Conservation (phyloP, 2,329 filamentous ascomycete genomes). For the Colletotrichum limetticola region DNA sequence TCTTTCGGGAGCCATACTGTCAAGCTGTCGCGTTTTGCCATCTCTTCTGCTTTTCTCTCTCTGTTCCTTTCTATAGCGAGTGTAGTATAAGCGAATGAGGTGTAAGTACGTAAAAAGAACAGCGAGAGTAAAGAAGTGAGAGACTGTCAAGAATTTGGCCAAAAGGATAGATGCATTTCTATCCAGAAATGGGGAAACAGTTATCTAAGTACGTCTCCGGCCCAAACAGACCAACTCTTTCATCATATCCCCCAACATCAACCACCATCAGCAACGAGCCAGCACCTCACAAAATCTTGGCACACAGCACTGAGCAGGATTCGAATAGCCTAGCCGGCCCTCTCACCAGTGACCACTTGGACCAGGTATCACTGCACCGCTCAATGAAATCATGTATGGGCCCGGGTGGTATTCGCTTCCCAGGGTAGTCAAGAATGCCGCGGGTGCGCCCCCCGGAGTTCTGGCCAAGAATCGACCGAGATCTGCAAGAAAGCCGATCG, state of each 20-base stretch:
- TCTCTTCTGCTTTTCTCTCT: not conserved
- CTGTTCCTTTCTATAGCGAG: not conserved
- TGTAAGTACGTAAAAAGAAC: not conserved
- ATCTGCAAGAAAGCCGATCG: conserved; percentile 28
- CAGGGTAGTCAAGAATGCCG: not conserved
- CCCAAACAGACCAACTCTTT: not conserved
- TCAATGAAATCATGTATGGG: conserved; percentile 34
- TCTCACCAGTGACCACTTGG: not conserved
- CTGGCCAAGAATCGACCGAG: conserved; percentile 26
- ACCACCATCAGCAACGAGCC: not conserved
- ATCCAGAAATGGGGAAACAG: not conserved
- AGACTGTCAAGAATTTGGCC: not conserved
- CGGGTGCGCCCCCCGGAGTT: not conserved
- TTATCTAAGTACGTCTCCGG: not conserved
- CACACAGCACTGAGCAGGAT: not conserved
- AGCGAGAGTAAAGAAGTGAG: not conserved
- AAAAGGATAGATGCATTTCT: not conserved
- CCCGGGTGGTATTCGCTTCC: conserved; percentile 25
- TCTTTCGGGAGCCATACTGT: conserved; percentile 31
- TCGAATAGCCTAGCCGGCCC: not conserved
- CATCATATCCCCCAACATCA: not conserved
- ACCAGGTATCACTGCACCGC: not conserved
- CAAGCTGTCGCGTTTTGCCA: conserved; percentile 19
- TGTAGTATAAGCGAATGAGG: conserved; percentile 12
- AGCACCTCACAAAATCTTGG: not conserved